These are phyloP conservation scores for Buddleja alternifolia DNA, from an alignment of 257 asterid species.

Conservation along the genomic window DNA sequence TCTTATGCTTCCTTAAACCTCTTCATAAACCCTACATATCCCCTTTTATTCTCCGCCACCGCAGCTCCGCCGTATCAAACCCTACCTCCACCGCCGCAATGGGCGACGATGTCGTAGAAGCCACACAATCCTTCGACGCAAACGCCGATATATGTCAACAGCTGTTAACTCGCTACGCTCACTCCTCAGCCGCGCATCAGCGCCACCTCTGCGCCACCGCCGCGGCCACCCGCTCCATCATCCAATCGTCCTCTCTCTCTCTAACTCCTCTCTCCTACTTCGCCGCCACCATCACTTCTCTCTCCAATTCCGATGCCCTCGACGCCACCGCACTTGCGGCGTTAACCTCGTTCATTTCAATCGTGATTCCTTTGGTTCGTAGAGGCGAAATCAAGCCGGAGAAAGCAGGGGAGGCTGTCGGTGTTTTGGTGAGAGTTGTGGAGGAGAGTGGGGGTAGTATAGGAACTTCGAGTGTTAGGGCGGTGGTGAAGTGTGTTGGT, in stretches of 20 bases:
- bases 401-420: slow-evolving; percentile 65
- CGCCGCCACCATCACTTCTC: slow-evolving; percentile 71
- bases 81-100: slow-evolving; percentile 32
- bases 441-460: slow-evolving; percentile 47
- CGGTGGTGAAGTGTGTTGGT: slow-evolving; percentile 81
- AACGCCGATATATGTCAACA: slow-evolving; percentile 76
- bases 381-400: slow-evolving; percentile 53
- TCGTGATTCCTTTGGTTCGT: slow-evolving; percentile 72
- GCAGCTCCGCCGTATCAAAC: slow-evolving; percentile 27
- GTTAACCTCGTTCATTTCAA: slow-evolving; percentile 67
- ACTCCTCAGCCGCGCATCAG: slow-evolving; percentile 91
- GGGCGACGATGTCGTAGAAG: slow-evolving; percentile 46
- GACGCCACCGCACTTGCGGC: slow-evolving; percentile 77
- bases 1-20: slow-evolving; percentile 21
- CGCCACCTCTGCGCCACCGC: slow-evolving; percentile 95
- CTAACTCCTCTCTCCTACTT: slow-evolving; percentile 80
- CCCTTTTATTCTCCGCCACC: slow-evolving; percentile 17
- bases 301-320: slow-evolving; percentile 48
- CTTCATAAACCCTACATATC: slow-evolving; percentile 31
- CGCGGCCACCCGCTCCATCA: slow-evolving; percentile 87
- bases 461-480: slow-evolving; percentile 79
- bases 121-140: slow-evolving; percentile 46
- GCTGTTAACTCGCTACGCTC: slow-evolving; percentile 75
- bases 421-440: slow-evolving; percentile 47
- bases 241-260: slow-evolving; percentile 69